Evolutionary conservation across 768 basidiomycete genomes (phyloP).

Genomic region (Chalciporus piperatus): DNA sequence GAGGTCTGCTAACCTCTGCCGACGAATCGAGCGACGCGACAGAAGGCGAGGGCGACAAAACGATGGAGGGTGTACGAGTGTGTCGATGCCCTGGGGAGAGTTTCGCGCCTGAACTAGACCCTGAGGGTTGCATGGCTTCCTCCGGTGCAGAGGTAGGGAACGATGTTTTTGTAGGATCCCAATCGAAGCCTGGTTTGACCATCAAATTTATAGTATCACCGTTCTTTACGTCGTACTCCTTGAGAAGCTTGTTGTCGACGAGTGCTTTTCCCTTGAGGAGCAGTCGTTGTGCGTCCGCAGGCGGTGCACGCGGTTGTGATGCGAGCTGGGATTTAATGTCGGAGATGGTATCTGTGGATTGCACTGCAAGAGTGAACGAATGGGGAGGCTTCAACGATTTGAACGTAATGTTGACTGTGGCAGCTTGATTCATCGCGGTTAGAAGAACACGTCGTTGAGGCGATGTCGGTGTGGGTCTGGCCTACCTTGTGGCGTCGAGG

Average conservation of each 20-base stretch:
- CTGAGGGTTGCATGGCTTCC: constrained; percentile 19
- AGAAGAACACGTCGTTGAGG: constrained; percentile 3
- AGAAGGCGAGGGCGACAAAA: constrained; percentile 75
- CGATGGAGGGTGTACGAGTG: constrained; percentile 71
- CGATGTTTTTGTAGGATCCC: constrained; percentile 50
- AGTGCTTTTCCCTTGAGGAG: constrained; percentile 94
- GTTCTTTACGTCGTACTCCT: constrained; percentile 83
- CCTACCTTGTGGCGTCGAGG: constrained; percentile 33
- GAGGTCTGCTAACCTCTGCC: constrained; percentile 43
- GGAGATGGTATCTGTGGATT: constrained; percentile 79
- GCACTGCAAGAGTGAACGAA: constrained; percentile 67
- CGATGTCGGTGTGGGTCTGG: background rate
- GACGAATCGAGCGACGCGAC: constrained; percentile 34
- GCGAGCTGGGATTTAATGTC: constrained; percentile 78
- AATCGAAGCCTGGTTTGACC: constrained; percentile 72
- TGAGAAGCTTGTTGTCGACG: constrained; percentile 81
- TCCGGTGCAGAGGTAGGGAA: constrained; percentile 23
- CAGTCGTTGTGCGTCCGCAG: constrained; percentile 78
- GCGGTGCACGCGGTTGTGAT: constrained; percentile 63
- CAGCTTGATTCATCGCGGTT: constrained; percentile 16
- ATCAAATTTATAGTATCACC: constrained; percentile 84
- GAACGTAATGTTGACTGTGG: constrained; percentile 65
- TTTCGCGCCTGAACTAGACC: constrained; percentile 22
- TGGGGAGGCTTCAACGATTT: constrained; percentile 90
- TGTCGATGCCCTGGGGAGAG: constrained; percentile 42